A percentile compares a stretch with the other conserved stretches of the same genome.
Evolutionary conservation across 2,329 filamentous ascomycete species (phyloP).

Genomic region (Fonsecaea multimorphosa): DNA sequence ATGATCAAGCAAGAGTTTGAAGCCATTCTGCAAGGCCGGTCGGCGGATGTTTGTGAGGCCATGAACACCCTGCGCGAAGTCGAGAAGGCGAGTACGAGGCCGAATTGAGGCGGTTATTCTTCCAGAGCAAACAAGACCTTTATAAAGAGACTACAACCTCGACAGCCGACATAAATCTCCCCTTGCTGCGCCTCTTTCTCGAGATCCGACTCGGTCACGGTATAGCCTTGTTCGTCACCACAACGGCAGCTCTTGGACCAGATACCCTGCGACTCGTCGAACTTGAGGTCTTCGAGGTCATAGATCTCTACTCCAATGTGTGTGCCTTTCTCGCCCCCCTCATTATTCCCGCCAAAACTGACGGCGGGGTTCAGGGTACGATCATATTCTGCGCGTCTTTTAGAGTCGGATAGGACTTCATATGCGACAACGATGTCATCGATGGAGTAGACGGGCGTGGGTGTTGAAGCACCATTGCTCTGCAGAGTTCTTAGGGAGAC

Average conservation of each 20-base stretch:
- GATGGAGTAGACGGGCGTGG: slow-evolving; percentile 44
- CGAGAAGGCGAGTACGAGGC: slow-evolving; percentile 1
- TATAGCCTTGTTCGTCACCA: slow-evolving; percentile 63
- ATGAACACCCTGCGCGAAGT: slow-evolving; percentile 12
- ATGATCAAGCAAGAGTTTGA: slow-evolving; percentile 29
- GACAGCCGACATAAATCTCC: slow-evolving; percentile 66
- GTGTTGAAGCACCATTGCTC: not conserved
- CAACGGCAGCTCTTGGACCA: slow-evolving; percentile 65
- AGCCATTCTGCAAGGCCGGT: slow-evolving; percentile 29
- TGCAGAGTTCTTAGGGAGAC: not conserved
- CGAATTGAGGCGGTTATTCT: slow-evolving; percentile 36
- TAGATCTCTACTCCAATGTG: slow-evolving; percentile 62
- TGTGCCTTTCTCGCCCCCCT: slow-evolving; percentile 41
- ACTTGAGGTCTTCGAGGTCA: slow-evolving; percentile 62
- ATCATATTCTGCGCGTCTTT: slow-evolving; percentile 57
- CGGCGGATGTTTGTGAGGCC: slow-evolving; percentile 29
- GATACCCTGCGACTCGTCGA: slow-evolving; percentile 45
- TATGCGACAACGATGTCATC: slow-evolving; percentile 67
- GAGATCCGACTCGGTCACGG: slow-evolving; percentile 61
- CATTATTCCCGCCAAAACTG: slow-evolving; percentile 41
- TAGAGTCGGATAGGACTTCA: slow-evolving; percentile 56
- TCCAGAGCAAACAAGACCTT: slow-evolving; percentile 65
- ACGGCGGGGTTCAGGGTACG: slow-evolving; percentile 30
- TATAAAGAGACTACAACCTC: slow-evolving; percentile 68
- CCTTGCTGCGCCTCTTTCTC: slow-evolving; percentile 56